Percentiles rank a stretch among this genome's conserved stretches.
These are phyloP conservation scores for Daldinia eschscholtzii DNA, from an alignment of 2,329 filamentous ascomycete species.

Conservation along the genomic window DNA sequence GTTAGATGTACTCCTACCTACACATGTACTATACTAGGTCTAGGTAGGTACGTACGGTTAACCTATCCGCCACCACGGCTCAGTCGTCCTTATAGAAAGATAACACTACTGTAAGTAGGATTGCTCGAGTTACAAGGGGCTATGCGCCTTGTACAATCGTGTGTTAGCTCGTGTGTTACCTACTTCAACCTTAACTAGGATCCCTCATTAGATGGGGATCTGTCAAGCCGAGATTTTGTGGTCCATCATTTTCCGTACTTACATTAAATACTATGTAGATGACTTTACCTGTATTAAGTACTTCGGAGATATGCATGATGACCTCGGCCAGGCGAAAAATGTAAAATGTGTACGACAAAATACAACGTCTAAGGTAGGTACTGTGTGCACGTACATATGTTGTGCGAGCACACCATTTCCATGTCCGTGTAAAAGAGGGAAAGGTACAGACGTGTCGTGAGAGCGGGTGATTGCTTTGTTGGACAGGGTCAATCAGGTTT, in stretches of 20 bases:
- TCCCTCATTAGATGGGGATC: conserved; percentile 33
- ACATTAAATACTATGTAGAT: neutral
- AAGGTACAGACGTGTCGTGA: conserved; percentile 9
- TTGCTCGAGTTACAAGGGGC: conserved; percentile 7
- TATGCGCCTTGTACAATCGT: neutral
- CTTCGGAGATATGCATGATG: conserved; percentile 20
- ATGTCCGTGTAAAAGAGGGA: conserved; percentile 9
- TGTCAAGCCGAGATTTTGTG: conserved; percentile 5
- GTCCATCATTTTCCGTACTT: conserved; percentile 3
- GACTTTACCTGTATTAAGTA: conserved; percentile 5
- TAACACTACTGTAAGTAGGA: conserved; percentile 8
- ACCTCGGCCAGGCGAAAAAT: conserved; percentile 21
- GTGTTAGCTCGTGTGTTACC: conserved; percentile 2
- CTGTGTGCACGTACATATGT: conserved; percentile 35
- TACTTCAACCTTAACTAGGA: conserved; percentile 11
- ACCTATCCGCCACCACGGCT: conserved; percentile 8
- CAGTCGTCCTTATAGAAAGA: conserved; percentile 1
- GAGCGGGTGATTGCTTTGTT: conserved; percentile 21
- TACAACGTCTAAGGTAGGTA: conserved; percentile 24
- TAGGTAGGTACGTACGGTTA: neutral
- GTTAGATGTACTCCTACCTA: neutral
- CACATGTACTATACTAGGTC: neutral
- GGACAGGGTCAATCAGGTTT: neutral
- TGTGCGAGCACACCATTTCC: conserved; percentile 40
- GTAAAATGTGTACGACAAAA: conserved; percentile 12